These are phyloP conservation scores for Straminergon stramineum DNA, from an alignment of 225 moss, liverwort and hornwort species.

Conservation along the genomic window DNA sequence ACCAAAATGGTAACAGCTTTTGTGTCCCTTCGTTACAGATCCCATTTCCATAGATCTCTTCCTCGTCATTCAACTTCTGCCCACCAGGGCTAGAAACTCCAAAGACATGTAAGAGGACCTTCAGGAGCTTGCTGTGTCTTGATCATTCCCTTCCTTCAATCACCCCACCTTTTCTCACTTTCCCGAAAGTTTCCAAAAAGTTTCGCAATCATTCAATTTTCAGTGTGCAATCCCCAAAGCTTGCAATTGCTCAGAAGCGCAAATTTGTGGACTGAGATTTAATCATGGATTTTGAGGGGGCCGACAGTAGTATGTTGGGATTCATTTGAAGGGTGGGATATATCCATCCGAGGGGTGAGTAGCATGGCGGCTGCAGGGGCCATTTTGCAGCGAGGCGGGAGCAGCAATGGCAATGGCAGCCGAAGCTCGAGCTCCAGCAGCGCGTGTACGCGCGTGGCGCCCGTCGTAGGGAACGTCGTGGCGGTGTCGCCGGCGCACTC, in stretches of 20 bases:
- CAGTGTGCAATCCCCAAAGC: neutral
- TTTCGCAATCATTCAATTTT: neutral
- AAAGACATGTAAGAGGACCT: neutral
- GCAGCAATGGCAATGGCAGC: neutral
- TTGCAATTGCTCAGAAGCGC: neutral
- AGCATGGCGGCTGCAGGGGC: constrained; percentile 1
- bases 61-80: neutral
- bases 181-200: neutral
- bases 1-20: neutral
- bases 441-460: constrained; percentile 11
- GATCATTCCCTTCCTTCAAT: neutral
- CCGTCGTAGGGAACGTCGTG: constrained; percentile 12
- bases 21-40: neutral
- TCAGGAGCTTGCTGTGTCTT: neutral
- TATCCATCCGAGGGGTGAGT: neutral
- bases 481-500: constrained; percentile 26
- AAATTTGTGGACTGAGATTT: neutral
- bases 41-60: neutral
- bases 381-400: constrained; percentile 8
- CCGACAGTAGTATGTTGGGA: neutral
- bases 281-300: neutral
- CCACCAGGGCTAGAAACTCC: neutral
- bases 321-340: neutral
- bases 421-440: constrained; percentile 23
- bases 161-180: neutral